Base-by-base conservation (phyloP, 257 asterid species). In the Solanum verrucosum region DNA sequence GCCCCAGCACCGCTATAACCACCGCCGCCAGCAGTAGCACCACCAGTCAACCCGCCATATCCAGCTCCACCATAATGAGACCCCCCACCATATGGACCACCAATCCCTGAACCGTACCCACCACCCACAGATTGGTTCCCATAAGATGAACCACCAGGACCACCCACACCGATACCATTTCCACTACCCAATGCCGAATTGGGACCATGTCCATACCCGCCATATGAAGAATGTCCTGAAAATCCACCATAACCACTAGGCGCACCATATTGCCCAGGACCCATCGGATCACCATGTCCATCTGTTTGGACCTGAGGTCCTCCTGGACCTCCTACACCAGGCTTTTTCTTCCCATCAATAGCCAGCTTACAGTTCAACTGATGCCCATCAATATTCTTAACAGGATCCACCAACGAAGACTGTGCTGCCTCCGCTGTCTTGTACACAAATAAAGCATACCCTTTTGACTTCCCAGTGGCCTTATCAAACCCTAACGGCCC, bases 401-500 rank as follows among this genome's bases (percentile, higher is more conserved):
- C 46, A 0, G 98, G 93, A 78, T 96, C 98, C 87, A 93, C 95
- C 86, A 96, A 84, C 6, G 98, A 91, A 1, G 95, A 93, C 93
- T 94, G 90, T 0, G 98, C 98, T 0, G 95, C 96, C 88, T 94
- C 98, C 1, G 93, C 91, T 5, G 94, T 95, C 90, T 94, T 96
- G 73, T 96, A 96, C 59, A 96, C 98, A 90, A 95, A 96, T 88
- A 96, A 88, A 4, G 98, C 96, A 91, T 93, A 96, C 83, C 98
- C 98, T 88, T 94, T 96, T 4, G 95, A 92, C 91, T 96, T 96
- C 84, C 98, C 98, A 0, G 98, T 96, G 3, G 93, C 93, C 92
- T 94, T 96, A 90, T 96, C 98, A 86, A 95, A 96, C 56, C 98
- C 98, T 77, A 96, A 91, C 0, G 98, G 98, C 2, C 98, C 98